Evolutionary conservation across 345 rosid species (phyloP).

Genomic region (Syzygium aromaticum): DNA sequence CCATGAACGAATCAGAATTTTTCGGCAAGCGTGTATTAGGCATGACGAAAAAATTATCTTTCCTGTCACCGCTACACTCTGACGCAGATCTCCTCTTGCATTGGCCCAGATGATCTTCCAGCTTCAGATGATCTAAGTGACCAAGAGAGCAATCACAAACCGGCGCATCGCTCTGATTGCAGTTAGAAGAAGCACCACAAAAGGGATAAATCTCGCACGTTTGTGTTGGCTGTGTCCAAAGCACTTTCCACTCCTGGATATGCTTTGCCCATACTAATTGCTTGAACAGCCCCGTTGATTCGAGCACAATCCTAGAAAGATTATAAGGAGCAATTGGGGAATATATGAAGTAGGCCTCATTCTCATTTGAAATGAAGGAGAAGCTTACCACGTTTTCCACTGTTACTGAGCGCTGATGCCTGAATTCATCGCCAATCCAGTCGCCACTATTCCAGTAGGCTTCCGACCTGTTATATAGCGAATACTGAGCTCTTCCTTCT

Average conservation of each 20-base stretch:
- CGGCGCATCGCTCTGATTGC: not conserved
- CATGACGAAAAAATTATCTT: slow-evolving; percentile 6
- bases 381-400: not conserved
- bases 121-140: not conserved
- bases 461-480: not conserved
- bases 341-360: not conserved
- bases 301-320: not conserved
- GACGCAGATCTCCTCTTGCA: not conserved
- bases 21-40: not conserved
- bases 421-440: not conserved
- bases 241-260: slow-evolving; percentile 5
- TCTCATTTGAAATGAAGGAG: not conserved
- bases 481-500: not conserved
- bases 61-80: not conserved
- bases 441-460: not conserved
- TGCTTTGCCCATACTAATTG: slow-evolving; percentile 1
- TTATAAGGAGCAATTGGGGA: not conserved
- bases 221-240: slow-evolving; percentile 14
- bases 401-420: not conserved
- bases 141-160: not conserved
- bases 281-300: slow-evolving; percentile 4
- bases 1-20: not conserved
- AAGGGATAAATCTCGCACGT: slow-evolving; percentile 8
- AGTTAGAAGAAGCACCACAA: slow-evolving; percentile 21
- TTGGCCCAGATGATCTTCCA: slow-evolving; percentile 2